Evolutionary conservation across 352 stramenopile species (phyloP).

Genomic region (Globisporangium sylvaticum): DNA sequence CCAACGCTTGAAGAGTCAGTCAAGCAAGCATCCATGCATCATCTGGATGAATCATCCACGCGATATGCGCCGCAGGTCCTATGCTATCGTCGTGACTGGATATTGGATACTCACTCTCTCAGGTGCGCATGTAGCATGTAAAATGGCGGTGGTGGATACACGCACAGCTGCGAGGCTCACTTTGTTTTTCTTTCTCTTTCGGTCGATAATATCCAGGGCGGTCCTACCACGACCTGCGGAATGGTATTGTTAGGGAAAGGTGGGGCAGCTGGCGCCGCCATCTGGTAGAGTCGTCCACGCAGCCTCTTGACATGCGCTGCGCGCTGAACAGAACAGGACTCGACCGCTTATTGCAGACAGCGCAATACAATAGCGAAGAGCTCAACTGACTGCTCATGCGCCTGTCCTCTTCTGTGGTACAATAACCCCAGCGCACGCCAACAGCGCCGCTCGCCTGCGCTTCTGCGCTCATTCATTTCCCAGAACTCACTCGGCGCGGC

Average conservation of each 20-base stretch:
- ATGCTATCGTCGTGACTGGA: background rate
- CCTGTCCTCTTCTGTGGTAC: background rate
- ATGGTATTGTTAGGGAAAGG: conserved; percentile 5
- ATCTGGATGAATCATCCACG: background rate
- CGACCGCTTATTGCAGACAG: background rate
- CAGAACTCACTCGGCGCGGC: background rate
- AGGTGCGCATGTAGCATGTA: background rate
- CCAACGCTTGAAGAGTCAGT: background rate
- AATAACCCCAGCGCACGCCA: background rate
- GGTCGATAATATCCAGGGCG: background rate
- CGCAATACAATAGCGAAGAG: background rate
- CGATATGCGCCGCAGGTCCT: background rate
- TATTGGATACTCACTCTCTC: background rate
- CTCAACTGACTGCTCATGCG: conserved; percentile 4
- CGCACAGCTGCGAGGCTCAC: background rate
- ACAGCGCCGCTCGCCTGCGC: no score
- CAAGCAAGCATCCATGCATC: background rate
- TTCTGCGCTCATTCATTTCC: background rate
- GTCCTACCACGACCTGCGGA: background rate
- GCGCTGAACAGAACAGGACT: background rate
- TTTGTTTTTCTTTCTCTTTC: background rate
- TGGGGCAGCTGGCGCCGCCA: conserved; percentile 7
- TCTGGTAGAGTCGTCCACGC: conserved; percentile 1
- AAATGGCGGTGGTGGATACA: background rate
- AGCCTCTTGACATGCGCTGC: background rate